Evolutionary conservation across 805 yeast genomes (phyloP), one percentile per base, ranked within the genome.

Genomic region (Starmerella vaccinii): DNA sequence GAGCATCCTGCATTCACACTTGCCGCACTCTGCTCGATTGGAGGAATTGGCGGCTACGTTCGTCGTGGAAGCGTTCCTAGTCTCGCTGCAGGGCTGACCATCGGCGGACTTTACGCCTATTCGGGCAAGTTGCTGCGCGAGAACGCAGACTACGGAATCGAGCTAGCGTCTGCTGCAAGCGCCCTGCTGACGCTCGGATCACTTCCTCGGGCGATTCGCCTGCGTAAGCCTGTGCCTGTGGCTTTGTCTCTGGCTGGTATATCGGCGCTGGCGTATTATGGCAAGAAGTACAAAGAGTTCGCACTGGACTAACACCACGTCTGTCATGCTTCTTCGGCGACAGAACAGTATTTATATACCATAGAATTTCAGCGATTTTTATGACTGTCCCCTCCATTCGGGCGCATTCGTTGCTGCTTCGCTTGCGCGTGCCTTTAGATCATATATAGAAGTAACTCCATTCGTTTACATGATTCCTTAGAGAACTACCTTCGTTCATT

Each of bases 1-100:
- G 94, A 84, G 69, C 92, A 83, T 64, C 89, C 88, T 50, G 79
- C 86, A 49, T 77, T 72, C 59, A 80, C 89, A 19, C 72, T 84
- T 59, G 77, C 87, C 22, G 84, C 80, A 13, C 74, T 83, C 55
- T 72, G 83, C 59, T 73, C 81, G 49, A 64, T 77, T 49, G 92
- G 92, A 49, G 94, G 92, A 46, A 56, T 76, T 35, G 75, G 79
- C 67, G 92, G 92, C 35, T 84, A 70, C 66, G 69, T 69, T 49
- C 78, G 79, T 47, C 82, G 83, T 59, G 76, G 82, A 12, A 84
- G 95, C 1, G 62, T 81, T 33, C 94, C 95, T 21, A 86, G 95
- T 0, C 72, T 89, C 49, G 68, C 78, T 44, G 95, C 90, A 1
- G 97, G 97, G n/a, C 52, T 68, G 5, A 57, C 60, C 2, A 60